phyloP scores from a whole-genome alignment of 2,329 filamentous ascomycete species.

The Alternaria rosae region DNA sequence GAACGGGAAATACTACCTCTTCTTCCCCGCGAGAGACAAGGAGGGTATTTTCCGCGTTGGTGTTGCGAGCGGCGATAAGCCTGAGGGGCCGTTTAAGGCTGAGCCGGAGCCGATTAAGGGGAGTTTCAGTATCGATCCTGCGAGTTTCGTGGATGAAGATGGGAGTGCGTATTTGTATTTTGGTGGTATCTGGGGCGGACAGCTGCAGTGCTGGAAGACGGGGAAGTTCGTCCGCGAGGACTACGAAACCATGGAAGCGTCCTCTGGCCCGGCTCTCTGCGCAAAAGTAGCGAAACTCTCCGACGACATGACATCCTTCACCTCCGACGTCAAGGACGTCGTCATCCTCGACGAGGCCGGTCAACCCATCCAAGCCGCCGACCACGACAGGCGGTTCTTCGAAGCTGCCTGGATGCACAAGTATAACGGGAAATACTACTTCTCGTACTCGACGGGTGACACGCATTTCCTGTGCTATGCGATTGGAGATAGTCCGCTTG shows the following conservation, averaged over 20 bases:
- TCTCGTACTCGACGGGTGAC: slow-evolving; percentile 80
- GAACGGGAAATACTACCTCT: slow-evolving; percentile 76
- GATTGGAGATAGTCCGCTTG: slow-evolving; percentile 68
- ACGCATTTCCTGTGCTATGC: slow-evolving; percentile 78
- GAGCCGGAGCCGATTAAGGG: slow-evolving; percentile 71
- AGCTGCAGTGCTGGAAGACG: slow-evolving; percentile 76
- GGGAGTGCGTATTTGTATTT: slow-evolving; percentile 74
- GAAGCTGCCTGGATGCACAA: slow-evolving; percentile 84
- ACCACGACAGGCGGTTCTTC: slow-evolving; percentile 79
- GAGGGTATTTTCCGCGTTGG: slow-evolving; percentile 76
- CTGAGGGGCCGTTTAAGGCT: slow-evolving; percentile 73
- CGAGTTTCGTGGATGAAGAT: slow-evolving; percentile 75
- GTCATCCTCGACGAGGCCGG: slow-evolving; percentile 68
- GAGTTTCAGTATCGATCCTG: slow-evolving; percentile 79
- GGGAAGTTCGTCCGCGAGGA: slow-evolving; percentile 63
- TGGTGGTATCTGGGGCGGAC: slow-evolving; percentile 81
- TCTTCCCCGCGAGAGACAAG: slow-evolving; percentile 78
- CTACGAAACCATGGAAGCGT: slow-evolving; percentile 39
- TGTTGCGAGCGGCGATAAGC: slow-evolving; percentile 69
- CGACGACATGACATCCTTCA: slow-evolving; percentile 71
- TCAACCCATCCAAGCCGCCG: slow-evolving; percentile 67
- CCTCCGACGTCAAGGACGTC: slow-evolving; percentile 64
- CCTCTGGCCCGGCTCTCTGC: slow-evolving; percentile 61
- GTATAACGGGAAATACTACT: slow-evolving; percentile 73
- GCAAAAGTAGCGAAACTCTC: slow-evolving; percentile 71